Base-by-base conservation (phyloP, 2,329 filamentous ascomycete species). In the Aspergillus sojae region DNA sequence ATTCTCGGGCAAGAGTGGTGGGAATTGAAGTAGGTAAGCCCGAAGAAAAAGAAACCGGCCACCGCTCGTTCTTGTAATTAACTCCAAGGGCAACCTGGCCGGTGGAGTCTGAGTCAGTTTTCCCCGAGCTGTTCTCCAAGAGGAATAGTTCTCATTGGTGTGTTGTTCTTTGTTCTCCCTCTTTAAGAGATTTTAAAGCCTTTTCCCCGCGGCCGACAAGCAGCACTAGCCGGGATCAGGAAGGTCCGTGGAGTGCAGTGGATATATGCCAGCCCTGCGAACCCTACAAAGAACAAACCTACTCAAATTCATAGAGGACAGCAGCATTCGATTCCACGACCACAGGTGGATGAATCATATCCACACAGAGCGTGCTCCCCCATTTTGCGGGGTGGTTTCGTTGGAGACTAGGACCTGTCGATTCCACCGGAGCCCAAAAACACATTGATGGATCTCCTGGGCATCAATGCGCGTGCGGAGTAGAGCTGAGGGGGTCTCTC, bases 181-280 rank as follows among this genome's bases (percentile, higher is more conserved):
- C 28, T n/a, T 11, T n/a, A 52, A 52, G 28, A 32, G 28, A 32
- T n/a, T 59, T 59, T 52, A 7, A 48, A 36, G 26, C 23, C 21
- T 34, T 59, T 53, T 50, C 57, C 45, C 46, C 43, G 28, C 45
- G 45, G 43, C 46, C 6, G 23, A 16, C 46, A 48, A 48, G 14
- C 26, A 50, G 46, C 63, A 58, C 67, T 66, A 68, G 45, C 52
- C 62, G 46, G 43, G 50, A 67, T 60, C 34, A 63, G 65, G 67
- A 68, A 68, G 67, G 62, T 66, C 30, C 46, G 54, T 45, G 58
- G 60, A 66, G 65, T 59, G 23, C 26, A 28, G 11, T 14, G 14
- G 26, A 48, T 28, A 32, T 45, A 21, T 26, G 11, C 23, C n/a
- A n/a, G n/a, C 9, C 39, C 5, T n/a, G 16, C 26, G 56, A 32